Evolutionary conservation across 768 basidiomycete species (phyloP).

Genomic region (Austroboletus eburneus): DNA sequence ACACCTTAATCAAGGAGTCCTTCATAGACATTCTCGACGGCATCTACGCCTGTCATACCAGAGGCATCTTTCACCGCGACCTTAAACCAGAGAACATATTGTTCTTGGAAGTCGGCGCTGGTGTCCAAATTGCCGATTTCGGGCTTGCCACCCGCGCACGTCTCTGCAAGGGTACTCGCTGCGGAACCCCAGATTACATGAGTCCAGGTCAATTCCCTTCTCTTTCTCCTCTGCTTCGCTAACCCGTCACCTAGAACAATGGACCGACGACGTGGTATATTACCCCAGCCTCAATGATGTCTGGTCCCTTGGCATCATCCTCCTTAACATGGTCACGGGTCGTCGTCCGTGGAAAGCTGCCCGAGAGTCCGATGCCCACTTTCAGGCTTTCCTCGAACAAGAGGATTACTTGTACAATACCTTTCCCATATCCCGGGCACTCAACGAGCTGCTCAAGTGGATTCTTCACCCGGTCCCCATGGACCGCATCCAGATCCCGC

Average conservation of each 20-base stretch:
- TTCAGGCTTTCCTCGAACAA: conserved; percentile 13
- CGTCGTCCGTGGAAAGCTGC: conserved; percentile 17
- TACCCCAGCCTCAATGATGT: conserved; percentile 43
- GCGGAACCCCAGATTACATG: conserved; percentile 64
- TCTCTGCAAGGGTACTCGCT: conserved; percentile 47
- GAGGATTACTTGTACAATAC: conserved; percentile 13
- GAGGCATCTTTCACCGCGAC: conserved; percentile 73
- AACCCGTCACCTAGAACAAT: conserved; percentile 40
- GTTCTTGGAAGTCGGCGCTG: conserved; percentile 47
- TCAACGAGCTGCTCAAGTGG: conserved; percentile 14
- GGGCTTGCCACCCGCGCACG: conserved; percentile 55
- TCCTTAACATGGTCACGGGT: conserved; percentile 78
- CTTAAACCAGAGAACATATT: conserved; percentile 85
- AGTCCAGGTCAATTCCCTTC: conserved; percentile 52
- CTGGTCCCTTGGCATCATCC: conserved; percentile 75
- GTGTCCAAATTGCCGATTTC: conserved; percentile 72
- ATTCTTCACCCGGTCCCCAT: conserved; percentile 15
- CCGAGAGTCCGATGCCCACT: conserved; percentile 4
- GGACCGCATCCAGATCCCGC: conserved; percentile 11
- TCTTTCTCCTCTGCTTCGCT: not conserved
- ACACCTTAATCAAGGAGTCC: conserved; percentile 55
- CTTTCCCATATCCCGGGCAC: conserved; percentile 13
- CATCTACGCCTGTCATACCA: conserved; percentile 66
- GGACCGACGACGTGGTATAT: conserved; percentile 42
- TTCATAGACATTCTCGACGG: conserved; percentile 82